These are phyloP conservation scores for Neurospora intermedia DNA, from an alignment of 495 filamentous ascomycete genomes.

Conservation along the genomic window DNA sequence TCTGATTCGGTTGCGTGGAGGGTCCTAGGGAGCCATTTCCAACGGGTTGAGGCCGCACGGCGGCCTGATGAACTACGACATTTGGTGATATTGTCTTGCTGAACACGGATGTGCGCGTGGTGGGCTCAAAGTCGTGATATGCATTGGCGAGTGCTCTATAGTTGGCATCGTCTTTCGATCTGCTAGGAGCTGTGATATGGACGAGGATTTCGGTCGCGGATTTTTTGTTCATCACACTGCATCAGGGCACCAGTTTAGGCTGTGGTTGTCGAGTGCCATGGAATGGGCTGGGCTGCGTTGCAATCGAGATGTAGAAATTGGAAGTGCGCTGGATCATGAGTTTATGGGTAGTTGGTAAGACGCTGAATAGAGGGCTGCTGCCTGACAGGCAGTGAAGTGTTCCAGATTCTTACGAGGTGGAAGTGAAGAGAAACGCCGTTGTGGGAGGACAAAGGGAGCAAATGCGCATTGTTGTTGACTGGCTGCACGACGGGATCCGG, in stretches of 20 bases:
- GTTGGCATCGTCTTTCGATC: slow-evolving; percentile 45
- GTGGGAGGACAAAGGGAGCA: background rate
- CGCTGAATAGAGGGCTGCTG: background rate
- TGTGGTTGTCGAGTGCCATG: background rate
- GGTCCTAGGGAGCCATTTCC: background rate
- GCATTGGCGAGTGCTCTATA: slow-evolving; percentile 53
- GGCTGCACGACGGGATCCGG: background rate
- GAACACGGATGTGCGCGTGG: slow-evolving; percentile 5
- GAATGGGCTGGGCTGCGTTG: background rate
- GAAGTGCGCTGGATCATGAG: background rate
- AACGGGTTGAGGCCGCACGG: background rate
- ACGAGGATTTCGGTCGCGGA: slow-evolving; percentile 51
- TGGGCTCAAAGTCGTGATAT: slow-evolving; percentile 47
- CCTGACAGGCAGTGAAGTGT: background rate
- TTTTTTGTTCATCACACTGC: slow-evolving; percentile 6
- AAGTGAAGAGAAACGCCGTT: background rate
- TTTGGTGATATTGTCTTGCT: background rate
- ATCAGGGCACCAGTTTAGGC: background rate
- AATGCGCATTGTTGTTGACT: background rate
- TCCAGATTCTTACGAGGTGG: background rate
- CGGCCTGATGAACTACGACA: background rate
- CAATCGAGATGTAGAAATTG: background rate
- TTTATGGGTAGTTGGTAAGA: background rate
- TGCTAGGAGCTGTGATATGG: slow-evolving; percentile 56
- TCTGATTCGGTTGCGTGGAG: background rate